These are phyloP conservation scores for Podaxis sp. DNA, from an alignment of 768 basidiomycete species.

Conservation along the genomic window DNA sequence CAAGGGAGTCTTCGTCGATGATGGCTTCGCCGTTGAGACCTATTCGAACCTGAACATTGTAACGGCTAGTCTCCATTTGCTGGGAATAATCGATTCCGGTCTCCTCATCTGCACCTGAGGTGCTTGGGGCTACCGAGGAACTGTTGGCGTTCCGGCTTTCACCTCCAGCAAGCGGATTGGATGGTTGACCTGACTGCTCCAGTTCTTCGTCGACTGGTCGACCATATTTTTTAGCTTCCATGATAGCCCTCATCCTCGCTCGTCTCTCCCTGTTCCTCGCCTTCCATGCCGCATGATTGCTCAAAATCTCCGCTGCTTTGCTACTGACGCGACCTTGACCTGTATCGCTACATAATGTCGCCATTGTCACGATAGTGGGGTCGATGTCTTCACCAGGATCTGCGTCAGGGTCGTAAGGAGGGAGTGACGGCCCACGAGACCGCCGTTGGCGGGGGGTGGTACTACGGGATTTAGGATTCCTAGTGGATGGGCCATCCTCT, in stretches of 20 bases:
- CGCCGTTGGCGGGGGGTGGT: conserved; percentile 32
- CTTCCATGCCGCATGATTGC: conserved; percentile 72
- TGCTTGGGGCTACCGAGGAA: conserved; percentile 3
- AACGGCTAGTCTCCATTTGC: conserved; percentile 61
- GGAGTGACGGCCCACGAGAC: conserved; percentile 44
- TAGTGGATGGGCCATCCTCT: conserved; percentile 13
- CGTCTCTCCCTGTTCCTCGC: conserved; percentile 62
- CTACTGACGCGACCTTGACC: conserved; percentile 77
- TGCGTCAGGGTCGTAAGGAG: conserved; percentile 52
- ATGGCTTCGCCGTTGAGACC: conserved; percentile 85
- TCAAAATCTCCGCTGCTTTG: conserved; percentile 68
- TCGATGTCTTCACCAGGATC: conserved; percentile 76
- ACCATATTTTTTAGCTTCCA: conserved; percentile 78
- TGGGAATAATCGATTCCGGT: conserved; percentile 70
- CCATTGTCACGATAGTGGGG: conserved; percentile 84
- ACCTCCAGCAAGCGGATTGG: conserved; percentile 14
- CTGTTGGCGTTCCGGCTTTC: conserved; percentile 5
- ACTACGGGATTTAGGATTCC: conserved; percentile 21
- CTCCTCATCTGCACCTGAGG: conserved; percentile 30
- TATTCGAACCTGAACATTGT: conserved; percentile 82
- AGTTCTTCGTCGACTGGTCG: conserved; percentile 44
- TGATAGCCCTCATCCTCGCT: conserved; percentile 52
- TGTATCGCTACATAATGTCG: conserved; percentile 68
- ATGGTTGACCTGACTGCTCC: conserved; percentile 16
- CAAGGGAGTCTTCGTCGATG: conserved; percentile 80